Evolutionary conservation across 345 rosid species (phyloP).

Genomic region (Clausena lansium): DNA sequence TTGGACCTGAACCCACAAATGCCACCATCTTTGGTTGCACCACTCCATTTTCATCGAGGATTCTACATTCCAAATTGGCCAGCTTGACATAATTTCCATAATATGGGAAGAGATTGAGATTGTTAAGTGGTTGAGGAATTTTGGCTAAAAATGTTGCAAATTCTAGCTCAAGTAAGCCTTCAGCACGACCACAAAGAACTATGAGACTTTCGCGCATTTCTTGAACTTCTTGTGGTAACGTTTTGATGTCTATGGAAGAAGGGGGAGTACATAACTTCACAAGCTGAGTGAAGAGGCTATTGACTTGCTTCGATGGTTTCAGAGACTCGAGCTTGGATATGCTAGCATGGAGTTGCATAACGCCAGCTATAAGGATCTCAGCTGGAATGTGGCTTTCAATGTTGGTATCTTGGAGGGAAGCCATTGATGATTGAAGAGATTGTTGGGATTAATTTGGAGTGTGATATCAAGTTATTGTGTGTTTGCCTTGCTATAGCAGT

Average conservation of each 20-base stretch:
- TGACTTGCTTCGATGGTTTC: constrained; percentile 28
- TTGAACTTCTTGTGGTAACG: constrained; percentile 19
- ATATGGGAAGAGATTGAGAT: constrained; percentile 35
- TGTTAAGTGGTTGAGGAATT: constrained; percentile 23
- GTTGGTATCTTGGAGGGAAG: constrained; percentile 22
- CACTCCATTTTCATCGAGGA: constrained; percentile 28
- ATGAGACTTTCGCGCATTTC: constrained; percentile 33
- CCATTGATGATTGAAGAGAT: constrained; percentile 26
- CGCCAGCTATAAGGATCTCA: constrained; percentile 20
- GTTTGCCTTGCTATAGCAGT: neutral
- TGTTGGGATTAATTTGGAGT: neutral
- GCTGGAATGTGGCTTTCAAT: constrained; percentile 10
- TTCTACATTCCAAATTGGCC: constrained; percentile 27
- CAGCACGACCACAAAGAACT: constrained; percentile 26
- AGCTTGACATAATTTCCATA: constrained; percentile 37
- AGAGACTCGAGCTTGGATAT: constrained; percentile 27
- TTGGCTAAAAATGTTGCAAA: constrained; percentile 34
- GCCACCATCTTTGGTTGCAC: constrained; percentile 37
- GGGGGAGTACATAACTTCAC: constrained; percentile 30
- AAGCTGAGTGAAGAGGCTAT: constrained; percentile 26
- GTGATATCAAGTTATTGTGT: too few relatives aligned
- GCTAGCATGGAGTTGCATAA: constrained; percentile 21
- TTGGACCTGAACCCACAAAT: constrained; percentile 44
- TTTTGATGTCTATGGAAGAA: constrained; percentile 23
- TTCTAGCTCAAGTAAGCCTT: constrained; percentile 40